Conservation (phyloP, 2,329 filamentous ascomycete genomes). For the Alternaria burnsii region DNA sequence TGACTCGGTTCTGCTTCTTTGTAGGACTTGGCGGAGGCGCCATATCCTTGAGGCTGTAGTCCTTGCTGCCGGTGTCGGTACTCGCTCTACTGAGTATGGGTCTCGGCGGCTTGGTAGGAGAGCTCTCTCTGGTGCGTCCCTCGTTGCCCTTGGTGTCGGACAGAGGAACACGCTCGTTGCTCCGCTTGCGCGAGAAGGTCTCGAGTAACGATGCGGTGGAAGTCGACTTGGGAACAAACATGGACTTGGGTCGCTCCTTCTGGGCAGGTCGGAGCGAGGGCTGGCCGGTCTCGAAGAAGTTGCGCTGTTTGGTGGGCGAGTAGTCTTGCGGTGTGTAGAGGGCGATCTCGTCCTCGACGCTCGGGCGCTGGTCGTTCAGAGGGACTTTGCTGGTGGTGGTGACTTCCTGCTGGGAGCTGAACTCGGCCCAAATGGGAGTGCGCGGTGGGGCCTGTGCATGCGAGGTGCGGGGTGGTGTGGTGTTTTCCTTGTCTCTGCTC, state of each 20-base stretch:
- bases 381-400: conserved; percentile 55
- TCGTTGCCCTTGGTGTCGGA: conserved; percentile 47
- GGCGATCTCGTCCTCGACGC: conserved; percentile 63
- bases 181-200: conserved; percentile 50
- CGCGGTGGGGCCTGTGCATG: conserved; percentile 54
- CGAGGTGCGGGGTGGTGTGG: conserved; percentile 65
- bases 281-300: conserved; percentile 64
- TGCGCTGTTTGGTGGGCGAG: conserved; percentile 68
- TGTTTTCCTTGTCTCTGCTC: conserved; percentile 82
- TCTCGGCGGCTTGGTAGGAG: conserved; percentile 31
- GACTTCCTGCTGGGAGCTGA: conserved; percentile 57
- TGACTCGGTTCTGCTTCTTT: conserved; percentile 63
- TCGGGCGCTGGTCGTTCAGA: conserved; percentile 54
- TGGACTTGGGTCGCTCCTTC: conserved; percentile 62
- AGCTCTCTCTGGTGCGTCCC: conserved; percentile 34
- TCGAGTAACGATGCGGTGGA: conserved; percentile 54
- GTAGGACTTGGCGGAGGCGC: conserved; percentile 27
- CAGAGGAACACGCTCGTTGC: conserved; percentile 44
- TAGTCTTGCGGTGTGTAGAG: conserved; percentile 68
- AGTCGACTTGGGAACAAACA: conserved; percentile 54
- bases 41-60: conserved; percentile 23
- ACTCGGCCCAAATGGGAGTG: conserved; percentile 84
- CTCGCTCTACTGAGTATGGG: conserved; percentile 38
- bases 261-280: conserved; percentile 43
- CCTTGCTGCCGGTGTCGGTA: conserved; percentile 38